Evolutionary conservation across 2,329 filamentous ascomycete species (phyloP), one percentile per base, ranked within the genome.

Genomic region (Fusarium incarnatum): DNA sequence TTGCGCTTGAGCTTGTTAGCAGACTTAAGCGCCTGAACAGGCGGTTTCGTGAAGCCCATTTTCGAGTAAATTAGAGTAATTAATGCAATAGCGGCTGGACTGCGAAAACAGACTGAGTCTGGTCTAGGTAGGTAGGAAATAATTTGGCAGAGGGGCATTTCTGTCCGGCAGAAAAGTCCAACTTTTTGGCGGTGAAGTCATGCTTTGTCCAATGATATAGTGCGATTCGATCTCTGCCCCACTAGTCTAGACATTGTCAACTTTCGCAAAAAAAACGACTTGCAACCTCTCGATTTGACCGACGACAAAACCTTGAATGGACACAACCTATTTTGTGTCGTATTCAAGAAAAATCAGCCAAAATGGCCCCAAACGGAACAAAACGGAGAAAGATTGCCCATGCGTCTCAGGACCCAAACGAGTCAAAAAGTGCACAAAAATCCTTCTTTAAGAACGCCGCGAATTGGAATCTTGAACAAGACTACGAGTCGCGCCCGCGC

Each of bases 391-490:
- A 85, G 80, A 79, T 90, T 55, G 87, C 84, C 49, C 87, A 88
- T 46, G 84, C 85, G 47, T 75, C 76, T 15, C 77, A 71, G 68
- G 78, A 68, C 40, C 76, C 72, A 30, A 63, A 75, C 28, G 74
- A 76, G 9, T 79, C 77, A 6, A 79, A 76, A 64, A 84, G 81
- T 56, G 79, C 84, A n/a, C 85, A 88, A 61, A 87, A 87, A 72
- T 86, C 87, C 56, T 94, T 94, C 79, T 87, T 93, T 82, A 88
- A 88, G 75, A 91, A 88, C 75, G 93, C 92, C 8, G 86, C 92
- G 63, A 91, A 89, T 80, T 98, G 95, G 94, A 90, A 97, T 76
- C 86, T 97, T 50, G 96, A 97, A 83, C 92, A 97, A 77, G 91
- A 93, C 79, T 98, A 98, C 84, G 94, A 97, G 80, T 88, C 88